Base-by-base conservation (phyloP, 2,329 filamentous ascomycete species). In the Botrytis hyacinthi region DNA sequence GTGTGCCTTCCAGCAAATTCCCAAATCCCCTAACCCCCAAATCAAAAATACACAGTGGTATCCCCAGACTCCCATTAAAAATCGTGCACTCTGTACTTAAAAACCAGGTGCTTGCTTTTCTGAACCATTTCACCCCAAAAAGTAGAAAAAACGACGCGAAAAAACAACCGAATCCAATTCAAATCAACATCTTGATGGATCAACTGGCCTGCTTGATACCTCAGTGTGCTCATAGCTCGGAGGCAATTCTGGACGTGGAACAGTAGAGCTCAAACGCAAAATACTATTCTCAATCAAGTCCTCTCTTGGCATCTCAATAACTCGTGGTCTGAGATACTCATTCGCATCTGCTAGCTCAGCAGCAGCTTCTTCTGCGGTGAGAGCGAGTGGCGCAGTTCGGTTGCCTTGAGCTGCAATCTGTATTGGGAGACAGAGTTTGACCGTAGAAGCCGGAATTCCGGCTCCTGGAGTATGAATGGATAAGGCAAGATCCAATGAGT, bases 401-500 rank as follows among this genome's bases (percentile, higher is more conserved):
- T 78, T 78, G 44, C 77, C 78, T n/a, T 75, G 46, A 5, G 79
- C 75, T 46, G 76, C 79, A 54, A 81, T 79, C 35, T 81, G 80
- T 6, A 81, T 67, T 18, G 80, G 80, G 6, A 81, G 71, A 51
- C 75, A 77, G 29, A 81, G 71, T 16, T 73, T 46, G 16, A 79
- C 67, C 12, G 84, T 79, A 46, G 82, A 78, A 77, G 72, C 81
- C 81, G 70, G 83, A 81, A 80, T 75, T 10, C 78, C 79, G 65
- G 84, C 81, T 32, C 83, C 83, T 0, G 86, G 84, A 0, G 86
- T 85, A 76, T 87, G 85, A 68, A 88, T 85, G 5, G 86, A 85
- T 35, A 93, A 81, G 22, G 84, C 83, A 73, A 93, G 81, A 71
- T 89, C 87, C 22, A 93, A 85, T 6, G 84, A 81, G 80, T 93